Conservation (phyloP, 2,329 filamentous ascomycete genomes). For the Penicillium sp. region DNA sequence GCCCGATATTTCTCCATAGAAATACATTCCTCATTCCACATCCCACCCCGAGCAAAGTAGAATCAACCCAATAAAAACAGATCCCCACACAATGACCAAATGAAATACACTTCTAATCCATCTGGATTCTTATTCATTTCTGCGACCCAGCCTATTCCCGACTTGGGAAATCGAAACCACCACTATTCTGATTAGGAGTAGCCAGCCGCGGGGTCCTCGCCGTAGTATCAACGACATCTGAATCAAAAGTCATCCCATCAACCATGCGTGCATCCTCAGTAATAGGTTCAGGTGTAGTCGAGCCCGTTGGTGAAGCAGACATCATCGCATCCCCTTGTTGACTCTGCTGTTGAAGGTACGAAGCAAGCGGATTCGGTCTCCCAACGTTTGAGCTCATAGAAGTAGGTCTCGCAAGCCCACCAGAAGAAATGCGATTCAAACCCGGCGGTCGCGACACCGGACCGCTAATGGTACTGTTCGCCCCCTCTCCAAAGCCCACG, state of each 20-base stretch:
- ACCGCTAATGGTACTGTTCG: constrained; percentile 78
- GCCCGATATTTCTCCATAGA: constrained; percentile 8
- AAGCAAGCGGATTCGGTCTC: constrained; percentile 29
- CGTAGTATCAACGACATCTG: constrained; percentile 64
- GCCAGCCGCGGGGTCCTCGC: constrained; percentile 56
- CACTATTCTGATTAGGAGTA: constrained; percentile 24
- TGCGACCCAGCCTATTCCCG: constrained; percentile 16
- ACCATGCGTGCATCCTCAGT: constrained; percentile 60
- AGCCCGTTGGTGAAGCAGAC: constrained; percentile 39
- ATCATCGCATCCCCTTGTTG: constrained; percentile 37
- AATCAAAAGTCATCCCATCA: constrained; percentile 64
- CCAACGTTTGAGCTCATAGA: constrained; percentile 38
- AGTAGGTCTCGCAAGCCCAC: constrained; percentile 36
- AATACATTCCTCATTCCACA: constrained; percentile 9
- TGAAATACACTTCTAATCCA: constrained; percentile 13
- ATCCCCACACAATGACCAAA: not conserved
- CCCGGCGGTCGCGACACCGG: constrained; percentile 64
- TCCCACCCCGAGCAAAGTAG: not conserved
- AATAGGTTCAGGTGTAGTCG: constrained; percentile 41
- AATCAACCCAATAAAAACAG: constrained; percentile 11
- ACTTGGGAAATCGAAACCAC: constrained; percentile 14
- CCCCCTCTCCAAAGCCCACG: constrained; percentile 90
- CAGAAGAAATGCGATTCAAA: constrained; percentile 39
- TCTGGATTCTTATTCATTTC: constrained; percentile 7
- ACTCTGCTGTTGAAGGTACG: constrained; percentile 27